Evolutionary conservation across 495 filamentous ascomycete genomes (phyloP).

Genomic region (Penicillium herquei): DNA sequence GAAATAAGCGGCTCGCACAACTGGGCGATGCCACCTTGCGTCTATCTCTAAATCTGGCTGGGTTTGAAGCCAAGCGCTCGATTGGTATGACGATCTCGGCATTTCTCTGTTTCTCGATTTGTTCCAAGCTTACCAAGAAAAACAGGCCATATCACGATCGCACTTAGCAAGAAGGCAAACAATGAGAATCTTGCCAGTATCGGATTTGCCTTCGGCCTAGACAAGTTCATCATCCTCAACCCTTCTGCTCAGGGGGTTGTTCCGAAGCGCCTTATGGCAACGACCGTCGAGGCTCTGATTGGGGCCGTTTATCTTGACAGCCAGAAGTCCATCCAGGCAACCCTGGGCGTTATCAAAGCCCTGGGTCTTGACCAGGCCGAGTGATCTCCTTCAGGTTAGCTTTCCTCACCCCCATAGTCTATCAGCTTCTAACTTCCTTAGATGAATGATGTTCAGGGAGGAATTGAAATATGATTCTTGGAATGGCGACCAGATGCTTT

Average conservation of each 20-base stretch:
- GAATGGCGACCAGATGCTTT: too few species aligned
- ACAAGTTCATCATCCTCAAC: neutral
- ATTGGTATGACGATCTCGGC: neutral
- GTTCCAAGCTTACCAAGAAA: neutral
- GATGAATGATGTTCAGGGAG: too few species aligned
- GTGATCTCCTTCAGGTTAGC: too few species aligned
- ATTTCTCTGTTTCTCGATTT: neutral
- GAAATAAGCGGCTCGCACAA: neutral
- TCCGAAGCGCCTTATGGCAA: slow-evolving; percentile 2
- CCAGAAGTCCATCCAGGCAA: neutral
- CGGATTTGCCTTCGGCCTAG: neutral
- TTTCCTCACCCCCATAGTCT: too few species aligned
- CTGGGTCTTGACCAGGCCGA: too few species aligned
- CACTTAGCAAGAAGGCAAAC: neutral
- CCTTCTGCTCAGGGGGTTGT: neutral
- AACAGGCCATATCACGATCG: neutral
- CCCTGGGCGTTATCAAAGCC: neutral
- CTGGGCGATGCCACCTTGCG: neutral
- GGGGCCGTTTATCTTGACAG: slow-evolving; percentile 13
- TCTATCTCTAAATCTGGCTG: neutral
- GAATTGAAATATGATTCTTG: too few species aligned
- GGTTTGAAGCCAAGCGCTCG: neutral
- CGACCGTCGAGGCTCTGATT: slow-evolving; percentile 12
- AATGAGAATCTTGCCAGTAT: neutral
- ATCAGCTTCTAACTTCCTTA: too few species aligned